phyloP scores from a whole-genome alignment of 495 filamentous ascomycete genomes.

The Aspergillus haitiensis region DNA sequence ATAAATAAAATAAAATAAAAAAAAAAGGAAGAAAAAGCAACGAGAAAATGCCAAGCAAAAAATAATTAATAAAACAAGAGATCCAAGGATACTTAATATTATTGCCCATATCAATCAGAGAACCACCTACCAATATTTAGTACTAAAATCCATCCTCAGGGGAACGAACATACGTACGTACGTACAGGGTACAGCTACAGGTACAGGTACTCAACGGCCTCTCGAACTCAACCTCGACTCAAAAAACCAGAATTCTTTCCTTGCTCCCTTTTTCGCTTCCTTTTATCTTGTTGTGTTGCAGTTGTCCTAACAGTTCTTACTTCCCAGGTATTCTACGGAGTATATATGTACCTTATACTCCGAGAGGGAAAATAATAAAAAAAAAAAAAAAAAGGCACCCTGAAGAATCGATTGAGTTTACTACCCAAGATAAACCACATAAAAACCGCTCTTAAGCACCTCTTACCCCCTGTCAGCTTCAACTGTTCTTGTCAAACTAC shows the following conservation, averaged over 20 bases:
- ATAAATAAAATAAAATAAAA: background rate
- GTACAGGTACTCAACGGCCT: too few relatives aligned
- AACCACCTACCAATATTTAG: too few relatives aligned
- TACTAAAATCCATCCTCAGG: too few relatives aligned
- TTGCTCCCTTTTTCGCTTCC: background rate
- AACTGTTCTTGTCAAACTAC: conserved; percentile 3
- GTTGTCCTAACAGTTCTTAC: background rate
- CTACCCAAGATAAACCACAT: conserved; percentile 14
- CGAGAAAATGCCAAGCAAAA: background rate
- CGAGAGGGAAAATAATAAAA: background rate
- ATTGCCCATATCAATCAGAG: too few relatives aligned
- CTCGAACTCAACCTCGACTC: too few relatives aligned
- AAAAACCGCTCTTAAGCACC: conserved; percentile 5
- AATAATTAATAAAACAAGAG: too few relatives aligned
- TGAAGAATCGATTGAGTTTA: conserved; percentile 21
- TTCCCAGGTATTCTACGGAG: background rate
- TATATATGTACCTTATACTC: conserved; percentile 5
- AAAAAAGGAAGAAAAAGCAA: background rate
- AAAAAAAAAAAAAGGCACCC: background rate
- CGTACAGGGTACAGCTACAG: too few relatives aligned
- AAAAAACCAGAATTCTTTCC: background rate
- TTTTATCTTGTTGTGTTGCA: background rate
- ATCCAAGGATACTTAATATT: too few relatives aligned
- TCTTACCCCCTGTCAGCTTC: conserved; percentile 13
- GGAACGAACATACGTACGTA: too few relatives aligned